Evolutionary conservation across 768 basidiomycete genomes (phyloP), one percentile per base, ranked within the genome.

Genomic region (Tubosaeta sp.): DNA sequence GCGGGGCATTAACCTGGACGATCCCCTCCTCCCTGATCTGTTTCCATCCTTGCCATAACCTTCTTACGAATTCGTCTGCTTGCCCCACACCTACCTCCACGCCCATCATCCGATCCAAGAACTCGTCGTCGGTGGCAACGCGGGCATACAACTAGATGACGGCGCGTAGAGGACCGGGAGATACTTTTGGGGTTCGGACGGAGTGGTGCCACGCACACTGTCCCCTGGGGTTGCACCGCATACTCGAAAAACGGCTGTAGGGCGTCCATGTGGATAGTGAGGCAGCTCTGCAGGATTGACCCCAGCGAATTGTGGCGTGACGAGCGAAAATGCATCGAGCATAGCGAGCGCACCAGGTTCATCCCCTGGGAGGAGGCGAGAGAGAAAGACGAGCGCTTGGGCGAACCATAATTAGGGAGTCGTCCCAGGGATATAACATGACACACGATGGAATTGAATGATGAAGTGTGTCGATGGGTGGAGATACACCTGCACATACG

Each of bases 31-130:
- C 80, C 56, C 87, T 76, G 45, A 95, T 71, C 44, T 69, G 67
- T 66, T 86, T 90, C 91, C 91, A 97, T 1, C 89, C 85, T 34
- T 72, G 78, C 91, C 94, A 99, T 4, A 99, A 70, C 58, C 83
- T 76, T 0, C 90, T 84, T 25, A 91, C 88, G 62, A 98, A 97
- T 45, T 82, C 80, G 63, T 98, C 95, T 1, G 89, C 91, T 57
- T 80, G 80, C 22, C 85, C 85, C 11, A 92, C 88, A 6, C 90
- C 90, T 7, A 71, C 71, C 34, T 82, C 81, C 5, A 82, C 84
- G 6, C 92, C 92, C 85, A 98, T 88, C 29, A 95, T 79, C 6
- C 72, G 66, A 66, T 97, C 93, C 32, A 99, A 65, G 63, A 97
- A 98, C 1, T 73, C 75, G 34, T 76, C 78, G 61, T 97, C 88